Evolutionary conservation across 371 early-diverging fungal genomes (phyloP), one percentile per base, ranked within the genome.

Genomic region (Rhizomucor pusillus): DNA sequence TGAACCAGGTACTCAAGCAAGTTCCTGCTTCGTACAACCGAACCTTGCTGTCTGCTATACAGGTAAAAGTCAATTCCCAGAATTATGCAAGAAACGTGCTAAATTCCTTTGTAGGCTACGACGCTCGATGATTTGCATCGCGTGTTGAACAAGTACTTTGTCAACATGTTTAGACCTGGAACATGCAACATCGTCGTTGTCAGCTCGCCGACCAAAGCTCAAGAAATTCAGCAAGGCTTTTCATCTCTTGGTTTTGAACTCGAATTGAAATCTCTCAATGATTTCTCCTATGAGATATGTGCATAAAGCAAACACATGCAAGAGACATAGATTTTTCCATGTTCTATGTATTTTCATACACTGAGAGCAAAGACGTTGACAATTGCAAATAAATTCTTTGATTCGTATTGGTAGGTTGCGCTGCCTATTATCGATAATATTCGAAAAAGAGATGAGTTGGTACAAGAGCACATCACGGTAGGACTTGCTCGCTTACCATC

Each of bases 311-410:
- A n/a, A 3, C 29, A 29, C 29, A 29, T 7, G 29, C 29, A 29
- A 3, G 7, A 29, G 29, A 29, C 29, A 29, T 29, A 29, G 29
- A 29, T 29, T 46, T 7, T 12, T 54, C 2, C 18, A 14, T 14
- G 19, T 41, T 14, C 41, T 41, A 41, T 41, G 16, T 41, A 14
- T 41, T 19, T 19, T 55, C 46, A 62, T 39, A 79, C 67, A 37
- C 81, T 74, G 41, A 86, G 59, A 14, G 81, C 86, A 70, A 77
- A 86, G 14, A 80, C 86, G 50, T 79, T 84, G 34, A 83, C 79
- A 52, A 87, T 80, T 33, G 78, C 77, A 56, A 85, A 84, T 80
- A 86, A 77, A n/a, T 85, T 79, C 59, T 86, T 86, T 19, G 71
- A 77, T 40, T 87, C 88, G 66, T 77, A 80, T 56, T 82, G 81